Base-by-base conservation (phyloP, 164 flowering plant genomes). In the Nymphaea colorata region DNA sequence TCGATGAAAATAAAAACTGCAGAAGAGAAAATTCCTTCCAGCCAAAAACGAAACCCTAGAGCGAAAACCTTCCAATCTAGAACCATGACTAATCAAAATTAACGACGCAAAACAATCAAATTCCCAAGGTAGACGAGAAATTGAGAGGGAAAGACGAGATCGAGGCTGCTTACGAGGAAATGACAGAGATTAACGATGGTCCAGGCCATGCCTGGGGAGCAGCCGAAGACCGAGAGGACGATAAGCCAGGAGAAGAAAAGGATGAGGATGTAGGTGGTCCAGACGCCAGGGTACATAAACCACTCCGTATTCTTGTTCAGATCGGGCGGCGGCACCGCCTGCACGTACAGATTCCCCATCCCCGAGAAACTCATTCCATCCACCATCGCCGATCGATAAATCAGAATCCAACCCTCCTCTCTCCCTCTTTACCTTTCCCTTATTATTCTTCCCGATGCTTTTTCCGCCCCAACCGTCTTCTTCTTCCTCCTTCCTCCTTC, bases 131-230 rank as follows among this genome's bases (percentile, higher is more conserved):
- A 25, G 16, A 16, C 1, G 16, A 55, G 16, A 55, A 55, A 8
- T 36, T 59, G 61, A 47, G 11, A 67, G 59, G 57, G 55, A 62
- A 60, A 65, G 66, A 68, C 60, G 4, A 42, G 18, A 16, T 10
- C 8, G 43, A 18, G 44, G 51, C 57, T 51, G 10, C 78, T 41
- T 82, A 87, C 91, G 15, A 65, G 41, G 64, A 85, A 87, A 69
- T 86, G 94, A 36, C 70, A 66, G 76, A 88, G 87, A 75, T 86
- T 86, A 71, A 88, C 94, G 60, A 82, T 66, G 75, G 95, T 89
- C 95, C 95, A 89, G 17, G 92, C 90, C 84, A 83, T 85, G 76
- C 95, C 95, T 64, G 95, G 84, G 47, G 88, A 76, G 73, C 90
- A 85, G 44, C 82, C 81, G 64, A 80, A 81, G 77, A 89, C 45